phyloP scores from a whole-genome alignment of 2,329 filamentous ascomycete genomes.

The Trichoderma hamatum region DNA sequence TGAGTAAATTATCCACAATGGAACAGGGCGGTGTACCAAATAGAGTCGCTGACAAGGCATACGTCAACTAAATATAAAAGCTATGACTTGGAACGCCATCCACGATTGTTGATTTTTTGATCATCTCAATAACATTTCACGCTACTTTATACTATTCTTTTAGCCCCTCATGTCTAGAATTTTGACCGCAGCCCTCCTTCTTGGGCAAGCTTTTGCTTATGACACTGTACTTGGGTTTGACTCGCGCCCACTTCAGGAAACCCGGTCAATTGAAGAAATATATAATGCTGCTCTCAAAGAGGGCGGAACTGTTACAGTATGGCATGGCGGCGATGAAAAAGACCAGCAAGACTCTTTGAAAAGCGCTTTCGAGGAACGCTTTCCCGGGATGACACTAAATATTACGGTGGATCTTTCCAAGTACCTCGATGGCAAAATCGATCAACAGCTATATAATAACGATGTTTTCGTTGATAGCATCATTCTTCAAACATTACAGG shows the following conservation, averaged over 20 bases:
- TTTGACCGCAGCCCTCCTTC: conserved; percentile 22
- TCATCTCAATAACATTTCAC: background rate
- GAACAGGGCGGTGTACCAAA: background rate
- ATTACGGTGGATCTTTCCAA: conserved; percentile 59
- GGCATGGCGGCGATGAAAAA: conserved; percentile 54
- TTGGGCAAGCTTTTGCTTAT: conserved; percentile 28
- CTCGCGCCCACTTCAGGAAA: conserved; percentile 41
- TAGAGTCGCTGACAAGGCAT: no score
- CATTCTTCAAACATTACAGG: conserved; percentile 54
- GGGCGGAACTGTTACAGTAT: conserved; percentile 49
- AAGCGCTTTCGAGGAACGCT: conserved; percentile 48
- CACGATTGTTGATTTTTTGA: background rate
- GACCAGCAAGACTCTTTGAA: conserved; percentile 46
- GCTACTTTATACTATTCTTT: background rate
- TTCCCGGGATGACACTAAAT: conserved; percentile 55
- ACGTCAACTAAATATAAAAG: background rate
- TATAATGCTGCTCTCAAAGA: conserved; percentile 54
- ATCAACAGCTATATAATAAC: conserved; percentile 47
- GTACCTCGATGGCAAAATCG: conserved; percentile 53
- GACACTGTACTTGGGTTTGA: conserved; percentile 36
- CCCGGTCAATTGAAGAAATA: conserved; percentile 52
- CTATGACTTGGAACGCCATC: background rate
- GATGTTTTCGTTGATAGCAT: conserved; percentile 50
- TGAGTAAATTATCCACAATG: background rate
- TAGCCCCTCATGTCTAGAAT: background rate